Evolutionary conservation across 2,329 filamentous ascomycete species (phyloP).

Genomic region (Ceratocystis alfenasii): DNA sequence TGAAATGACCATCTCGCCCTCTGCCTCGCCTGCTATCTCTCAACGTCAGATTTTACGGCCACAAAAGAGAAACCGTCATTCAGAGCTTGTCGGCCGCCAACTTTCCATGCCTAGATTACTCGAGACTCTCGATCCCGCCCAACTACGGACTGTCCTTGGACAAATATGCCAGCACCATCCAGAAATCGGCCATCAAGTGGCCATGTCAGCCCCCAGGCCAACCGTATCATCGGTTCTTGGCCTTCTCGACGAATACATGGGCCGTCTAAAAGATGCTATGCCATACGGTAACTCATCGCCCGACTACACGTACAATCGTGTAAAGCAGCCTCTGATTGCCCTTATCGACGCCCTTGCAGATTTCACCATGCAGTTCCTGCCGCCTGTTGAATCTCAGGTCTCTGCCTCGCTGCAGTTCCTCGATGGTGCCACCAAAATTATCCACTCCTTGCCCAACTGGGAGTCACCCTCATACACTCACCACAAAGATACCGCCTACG

Average conservation of each 20-base stretch:
- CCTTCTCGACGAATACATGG: constrained; percentile 72
- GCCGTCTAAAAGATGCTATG: constrained; percentile 63
- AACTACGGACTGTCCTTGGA: constrained; percentile 76
- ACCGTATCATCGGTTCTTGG: constrained; percentile 68
- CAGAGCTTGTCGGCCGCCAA: constrained; percentile 52
- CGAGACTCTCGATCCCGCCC: constrained; percentile 78
- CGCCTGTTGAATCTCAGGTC: constrained; percentile 77
- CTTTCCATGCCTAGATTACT: constrained; percentile 59
- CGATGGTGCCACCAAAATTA: constrained; percentile 77
- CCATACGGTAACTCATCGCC: constrained; percentile 76
- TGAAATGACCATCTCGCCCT: constrained; percentile 84
- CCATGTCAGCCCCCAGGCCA: constrained; percentile 73
- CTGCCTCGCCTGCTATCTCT: constrained; percentile 64
- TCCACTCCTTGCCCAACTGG: constrained; percentile 85
- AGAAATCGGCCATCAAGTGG: constrained; percentile 72
- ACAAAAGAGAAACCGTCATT: constrained; percentile 49
- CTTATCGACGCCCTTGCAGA: constrained; percentile 84
- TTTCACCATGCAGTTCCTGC: constrained; percentile 90
- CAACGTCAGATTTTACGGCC: constrained; percentile 55
- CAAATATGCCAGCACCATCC: constrained; percentile 84
- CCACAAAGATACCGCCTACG: constrained; percentile 90
- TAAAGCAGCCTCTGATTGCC: constrained; percentile 66
- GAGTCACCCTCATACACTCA: constrained; percentile 77
- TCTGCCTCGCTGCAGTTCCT: constrained; percentile 75
- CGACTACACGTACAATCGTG: constrained; percentile 90